These are phyloP conservation scores for Alternaria panax DNA, from an alignment of 2,329 filamentous ascomycete species.

Conservation along the genomic window DNA sequence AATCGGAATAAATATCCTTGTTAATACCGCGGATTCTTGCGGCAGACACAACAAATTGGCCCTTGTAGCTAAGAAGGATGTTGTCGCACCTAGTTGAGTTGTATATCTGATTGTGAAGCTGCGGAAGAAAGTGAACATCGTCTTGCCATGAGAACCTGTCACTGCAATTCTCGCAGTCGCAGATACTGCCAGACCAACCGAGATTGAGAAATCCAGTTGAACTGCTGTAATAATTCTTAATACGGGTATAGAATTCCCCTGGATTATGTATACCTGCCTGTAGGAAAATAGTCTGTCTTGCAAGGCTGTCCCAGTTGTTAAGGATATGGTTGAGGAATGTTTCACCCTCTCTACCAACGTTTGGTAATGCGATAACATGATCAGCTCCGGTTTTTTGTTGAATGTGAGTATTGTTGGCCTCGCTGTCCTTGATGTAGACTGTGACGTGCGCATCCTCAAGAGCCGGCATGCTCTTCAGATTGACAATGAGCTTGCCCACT, in stretches of 20 bases:
- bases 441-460: slow-evolving; percentile 28
- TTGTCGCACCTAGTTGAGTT: slow-evolving; percentile 36
- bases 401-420: slow-evolving; percentile 25
- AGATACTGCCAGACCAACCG: slow-evolving; percentile 48
- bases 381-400: slow-evolving; percentile 27
- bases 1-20: slow-evolving; percentile 43
- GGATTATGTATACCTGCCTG: slow-evolving; percentile 55
- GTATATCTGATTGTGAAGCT: slow-evolving; percentile 39
- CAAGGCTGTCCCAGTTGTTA: slow-evolving; percentile 52
- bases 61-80: slow-evolving; percentile 55
- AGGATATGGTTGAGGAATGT: slow-evolving; percentile 58
- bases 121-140: slow-evolving; percentile 45
- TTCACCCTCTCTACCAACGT: slow-evolving; percentile 55
- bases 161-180: slow-evolving; percentile 50
- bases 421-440: slow-evolving; percentile 44
- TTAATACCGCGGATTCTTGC: slow-evolving; percentile 50
- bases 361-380: slow-evolving; percentile 38
- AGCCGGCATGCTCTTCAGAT: slow-evolving; percentile 26
- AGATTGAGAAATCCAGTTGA: slow-evolving; percentile 56
- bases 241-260: slow-evolving; percentile 44
- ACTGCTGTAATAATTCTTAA: slow-evolving; percentile 49
- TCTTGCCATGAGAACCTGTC: slow-evolving; percentile 54
- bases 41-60: slow-evolving; percentile 57
- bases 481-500: slow-evolving; percentile 27
- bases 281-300: slow-evolving; percentile 58